Conservation (phyloP, 805 yeast species). For the Pichia cephalocereana region DNA sequence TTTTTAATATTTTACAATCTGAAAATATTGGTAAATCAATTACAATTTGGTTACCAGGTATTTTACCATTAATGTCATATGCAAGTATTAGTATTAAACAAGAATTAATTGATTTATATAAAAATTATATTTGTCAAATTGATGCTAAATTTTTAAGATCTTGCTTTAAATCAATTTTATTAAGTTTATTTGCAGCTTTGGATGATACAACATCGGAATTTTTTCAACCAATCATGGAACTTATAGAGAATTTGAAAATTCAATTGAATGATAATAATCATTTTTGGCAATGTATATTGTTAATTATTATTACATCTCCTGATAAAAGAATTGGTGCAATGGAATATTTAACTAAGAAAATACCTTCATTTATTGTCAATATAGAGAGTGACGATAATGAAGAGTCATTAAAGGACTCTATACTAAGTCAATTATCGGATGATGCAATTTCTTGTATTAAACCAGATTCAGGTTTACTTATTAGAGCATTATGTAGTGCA, state of each 20-base stretch:
- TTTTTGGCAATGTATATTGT: conserved; percentile 80
- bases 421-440: conserved; percentile 19
- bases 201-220: conserved; percentile 90
- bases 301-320: conserved; percentile 65
- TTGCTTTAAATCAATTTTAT: conserved; percentile 58
- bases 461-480: conserved; percentile 73
- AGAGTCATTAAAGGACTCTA: conserved; percentile 14
- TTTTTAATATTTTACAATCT: conserved; percentile 56
- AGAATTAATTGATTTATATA: conserved; percentile 54
- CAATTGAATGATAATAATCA: conserved; percentile 57
- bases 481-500: conserved; percentile 67
- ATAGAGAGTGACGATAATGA: background rate
- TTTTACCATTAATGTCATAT: conserved; percentile 80
- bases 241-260: conserved; percentile 51
- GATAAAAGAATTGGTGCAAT: conserved; percentile 81
- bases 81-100: conserved; percentile 88
- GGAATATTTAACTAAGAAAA: conserved; percentile 55
- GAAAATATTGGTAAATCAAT: conserved; percentile 46
- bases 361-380: conserved; percentile 45
- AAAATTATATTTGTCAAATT: conserved; percentile 43
- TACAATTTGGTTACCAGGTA: conserved; percentile 84
- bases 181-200: conserved; percentile 75
- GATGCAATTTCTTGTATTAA: conserved; percentile 50
- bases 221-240: conserved; percentile 47
- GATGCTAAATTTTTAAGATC: conserved; percentile 41